Percentiles rank a stretch among this genome's conserved stretches.
These are phyloP conservation scores for Globisporangium nunn DNA, from an alignment of 352 stramenopile species.

Conservation along the genomic window DNA sequence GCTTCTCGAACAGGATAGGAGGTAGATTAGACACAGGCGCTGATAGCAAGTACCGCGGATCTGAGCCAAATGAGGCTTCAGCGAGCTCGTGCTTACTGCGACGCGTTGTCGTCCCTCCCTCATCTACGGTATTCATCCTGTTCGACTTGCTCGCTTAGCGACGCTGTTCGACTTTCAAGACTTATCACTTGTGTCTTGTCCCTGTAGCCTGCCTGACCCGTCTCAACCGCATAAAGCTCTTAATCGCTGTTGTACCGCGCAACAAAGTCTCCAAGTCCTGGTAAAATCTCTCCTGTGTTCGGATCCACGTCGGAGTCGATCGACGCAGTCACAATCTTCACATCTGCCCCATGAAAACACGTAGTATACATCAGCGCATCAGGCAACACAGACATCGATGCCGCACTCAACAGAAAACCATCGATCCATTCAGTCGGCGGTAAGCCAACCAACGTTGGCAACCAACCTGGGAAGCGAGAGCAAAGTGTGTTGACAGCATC, in stretches of 20 bases:
- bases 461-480: constrained; percentile 30
- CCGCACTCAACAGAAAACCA: not conserved
- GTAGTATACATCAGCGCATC: not conserved
- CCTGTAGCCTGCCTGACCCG: no score
- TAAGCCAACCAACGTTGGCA: not conserved
- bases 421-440: not conserved
- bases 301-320: constrained; percentile 24
- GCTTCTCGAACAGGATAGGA: no score
- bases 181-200: no score
- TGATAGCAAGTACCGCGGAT: no score
- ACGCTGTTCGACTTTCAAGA: no score
- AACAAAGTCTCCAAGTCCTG: constrained; percentile 37
- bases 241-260: constrained; percentile 29
- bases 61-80: no score
- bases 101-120: no score
- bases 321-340: constrained; percentile 29
- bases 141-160: no score
- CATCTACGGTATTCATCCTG: no score
- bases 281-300: constrained; percentile 17
- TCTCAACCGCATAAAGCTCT: not conserved
- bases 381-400: not conserved
- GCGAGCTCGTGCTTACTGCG: no score
- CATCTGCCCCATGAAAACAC: constrained; percentile 9
- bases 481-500: constrained; percentile 24
- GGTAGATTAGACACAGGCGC: no score